These are phyloP conservation scores for Alloascoidea africana DNA, from an alignment of 805 yeast genomes.

Conservation along the genomic window DNA sequence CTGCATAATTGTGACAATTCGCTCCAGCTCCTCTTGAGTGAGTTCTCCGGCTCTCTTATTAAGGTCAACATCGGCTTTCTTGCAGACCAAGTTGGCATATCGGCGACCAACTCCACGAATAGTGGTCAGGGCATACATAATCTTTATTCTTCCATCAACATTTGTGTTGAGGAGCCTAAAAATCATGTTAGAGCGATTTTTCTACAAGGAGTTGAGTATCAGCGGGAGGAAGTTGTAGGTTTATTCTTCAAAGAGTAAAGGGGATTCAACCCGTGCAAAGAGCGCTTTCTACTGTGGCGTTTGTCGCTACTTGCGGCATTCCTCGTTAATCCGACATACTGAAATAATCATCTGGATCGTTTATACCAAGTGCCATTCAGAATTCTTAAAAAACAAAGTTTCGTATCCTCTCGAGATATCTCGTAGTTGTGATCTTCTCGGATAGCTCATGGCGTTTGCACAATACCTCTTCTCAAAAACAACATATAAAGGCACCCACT, in stretches of 20 bases:
- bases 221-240: neutral
- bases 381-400: neutral
- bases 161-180: slow-evolving; percentile 97
- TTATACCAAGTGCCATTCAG: neutral
- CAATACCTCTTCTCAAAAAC: neutral
- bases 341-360: neutral
- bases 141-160: slow-evolving; percentile 99
- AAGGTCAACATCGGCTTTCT: slow-evolving; percentile 99
- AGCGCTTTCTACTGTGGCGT: too few species aligned
- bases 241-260: neutral
- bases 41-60: slow-evolving; percentile 99
- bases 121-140: slow-evolving; percentile 99
- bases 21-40: slow-evolving; percentile 99
- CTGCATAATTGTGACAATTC: slow-evolving; percentile 99
- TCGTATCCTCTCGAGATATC: too few species aligned
- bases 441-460: neutral
- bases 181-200: slow-evolving; percentile 4
- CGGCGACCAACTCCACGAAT: slow-evolving; percentile 99
- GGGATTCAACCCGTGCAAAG: neutral
- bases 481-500: neutral
- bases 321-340: neutral
- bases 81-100: slow-evolving; percentile 99
- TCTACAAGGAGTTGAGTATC: neutral
- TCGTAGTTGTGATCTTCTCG: too few species aligned
- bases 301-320: neutral